phyloP scores from a whole-genome alignment of 352 stramenopile genomes.

The Aphanomyces astaci region DNA sequence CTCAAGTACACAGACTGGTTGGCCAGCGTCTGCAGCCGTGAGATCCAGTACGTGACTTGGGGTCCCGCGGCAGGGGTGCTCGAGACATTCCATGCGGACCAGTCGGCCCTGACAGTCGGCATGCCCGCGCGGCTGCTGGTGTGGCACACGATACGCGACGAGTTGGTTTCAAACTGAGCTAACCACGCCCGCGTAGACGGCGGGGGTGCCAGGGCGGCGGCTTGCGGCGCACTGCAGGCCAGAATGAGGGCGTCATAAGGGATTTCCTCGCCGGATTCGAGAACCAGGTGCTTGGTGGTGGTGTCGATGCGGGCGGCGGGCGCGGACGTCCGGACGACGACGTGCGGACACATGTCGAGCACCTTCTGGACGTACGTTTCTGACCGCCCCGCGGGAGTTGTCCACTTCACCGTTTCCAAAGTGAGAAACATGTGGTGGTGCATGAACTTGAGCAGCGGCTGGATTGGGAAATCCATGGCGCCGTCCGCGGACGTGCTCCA shows the following conservation, averaged over 20 bases:
- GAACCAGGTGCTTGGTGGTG: conserved; percentile 25
- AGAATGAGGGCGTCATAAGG: conserved; percentile 50
- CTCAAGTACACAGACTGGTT: conserved; percentile 77
- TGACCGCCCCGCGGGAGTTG: conserved; percentile 53
- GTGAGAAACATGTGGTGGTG: conserved; percentile 33
- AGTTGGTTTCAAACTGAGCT: conserved; percentile 33
- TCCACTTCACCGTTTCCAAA: conserved; percentile 29
- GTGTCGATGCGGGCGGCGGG: conserved; percentile 29
- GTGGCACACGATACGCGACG: conserved; percentile 37
- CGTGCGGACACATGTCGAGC: conserved; percentile 32
- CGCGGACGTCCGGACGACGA: conserved; percentile 41
- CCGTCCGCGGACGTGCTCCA: conserved; percentile 29
- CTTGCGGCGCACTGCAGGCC: conserved; percentile 25
- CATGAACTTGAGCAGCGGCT: conserved; percentile 32
- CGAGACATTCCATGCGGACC: conserved; percentile 85
- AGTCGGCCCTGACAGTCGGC: conserved; percentile 54
- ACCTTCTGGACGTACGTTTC: conserved; percentile 69
- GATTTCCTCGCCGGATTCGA: conserved; percentile 26
- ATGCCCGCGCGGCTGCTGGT: conserved; percentile 41
- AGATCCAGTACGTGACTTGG: conserved; percentile 84
- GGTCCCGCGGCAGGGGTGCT: conserved; percentile 31
- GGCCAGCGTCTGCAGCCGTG: conserved; percentile 76
- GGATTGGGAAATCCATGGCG: conserved; percentile 30
- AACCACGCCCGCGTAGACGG: conserved; percentile 38
- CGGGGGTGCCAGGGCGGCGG: conserved; percentile 29